Evolutionary conservation across 169 alveolate species (phyloP), one percentile per base, ranked within the genome.

Genomic region (Plasmodium coatneyi): DNA sequence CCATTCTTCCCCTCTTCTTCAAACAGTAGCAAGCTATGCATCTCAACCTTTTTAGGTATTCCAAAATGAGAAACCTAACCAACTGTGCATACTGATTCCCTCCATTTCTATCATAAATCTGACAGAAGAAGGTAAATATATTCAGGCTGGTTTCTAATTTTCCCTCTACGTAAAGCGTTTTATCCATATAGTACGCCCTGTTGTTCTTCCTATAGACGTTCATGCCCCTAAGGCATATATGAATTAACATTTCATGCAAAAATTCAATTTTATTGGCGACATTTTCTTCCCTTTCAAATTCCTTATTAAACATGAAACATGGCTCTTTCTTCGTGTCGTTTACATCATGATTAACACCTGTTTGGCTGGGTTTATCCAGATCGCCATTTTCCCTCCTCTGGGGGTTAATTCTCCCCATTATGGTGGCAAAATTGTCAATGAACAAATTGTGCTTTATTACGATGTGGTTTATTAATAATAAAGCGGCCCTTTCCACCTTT

Each of bases 171-270:
- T 16, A 54, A 19, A 86, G 41, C 10, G 54, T 28, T 0, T 86
- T 86, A 19, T 86, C 71, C 28, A 54, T 28, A 70, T 49, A 86
- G 52, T 54, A 74, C n/a, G 22, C 16, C 34, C 30, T 86, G 32
- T 72, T 34, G 22, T 30, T 72, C 25, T 74, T 43, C 70, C 66
- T 86, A 86, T 76, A 86, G 22, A 34, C 93, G 6, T 86, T 19
- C 93, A 86, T 86, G 25, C 93, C 93, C 43, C 70, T 74, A 52
- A 86, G 28, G 76, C 86, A 74, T 74, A 86, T 28, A 52, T n/a
- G 3, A 74, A 86, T 43, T 34, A 86, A 10, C 93, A 86, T 86
- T 52, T 86, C 84, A 76, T 86, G 84, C 49, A 86, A 86, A 52
- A 74, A 22, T 76, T 74, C 46, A 28, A 86, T 86, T 74, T 86